Base-by-base conservation (phyloP, 2,329 filamentous ascomycete genomes). In the Bisporella sp. region DNA sequence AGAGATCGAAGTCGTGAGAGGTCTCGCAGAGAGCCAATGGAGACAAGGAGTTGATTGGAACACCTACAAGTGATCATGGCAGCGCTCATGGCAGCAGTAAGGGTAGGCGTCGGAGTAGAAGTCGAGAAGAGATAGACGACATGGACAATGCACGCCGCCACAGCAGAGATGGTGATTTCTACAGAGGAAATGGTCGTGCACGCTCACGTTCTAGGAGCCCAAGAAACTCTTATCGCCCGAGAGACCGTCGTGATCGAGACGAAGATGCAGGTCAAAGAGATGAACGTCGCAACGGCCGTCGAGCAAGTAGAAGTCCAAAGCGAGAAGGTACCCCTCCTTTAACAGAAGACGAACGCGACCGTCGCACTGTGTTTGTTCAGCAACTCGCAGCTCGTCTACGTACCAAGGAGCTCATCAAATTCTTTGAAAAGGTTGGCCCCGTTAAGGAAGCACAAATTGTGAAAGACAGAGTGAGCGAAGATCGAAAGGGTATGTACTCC, bases 381-480 rank as follows among this genome's bases (percentile, higher is more conserved):
- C 93, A 99, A 72, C 85, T 99, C 66, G 93, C 93, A 60, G 91
- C 91, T 59, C 88, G 93, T 65, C 79, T 97, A 58, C 85, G 92
- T 61, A 96, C 89, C 50, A 90, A 89, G 64, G 90, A 97, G 69
- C 77, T 99, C 57, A 92, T 95, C 69, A 81, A 84, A 55, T 99
- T 99, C 69, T 99, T 99, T 65, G 89, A 96, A 68, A 91, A 92
- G 71, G 87, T 93, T 62, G 93, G 93, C 56, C 84, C 88, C 39
- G 93, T 99, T 49, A 95, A 93, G 62, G 93, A 97, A 69, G 93
- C 93, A 46, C 93, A 97, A 73, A 99, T 99, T 64, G 93, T 99
- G 48, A 97, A 97, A 71, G 93, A 99, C 64, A 82, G 93, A 56
- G 91, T 99, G 56, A 96, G 90, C 72, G 89, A 62, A 88, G 93